These are phyloP conservation scores for Ustilago trichophora DNA, from an alignment of 1,284 basidiomycete genomes.

Conservation along the genomic window DNA sequence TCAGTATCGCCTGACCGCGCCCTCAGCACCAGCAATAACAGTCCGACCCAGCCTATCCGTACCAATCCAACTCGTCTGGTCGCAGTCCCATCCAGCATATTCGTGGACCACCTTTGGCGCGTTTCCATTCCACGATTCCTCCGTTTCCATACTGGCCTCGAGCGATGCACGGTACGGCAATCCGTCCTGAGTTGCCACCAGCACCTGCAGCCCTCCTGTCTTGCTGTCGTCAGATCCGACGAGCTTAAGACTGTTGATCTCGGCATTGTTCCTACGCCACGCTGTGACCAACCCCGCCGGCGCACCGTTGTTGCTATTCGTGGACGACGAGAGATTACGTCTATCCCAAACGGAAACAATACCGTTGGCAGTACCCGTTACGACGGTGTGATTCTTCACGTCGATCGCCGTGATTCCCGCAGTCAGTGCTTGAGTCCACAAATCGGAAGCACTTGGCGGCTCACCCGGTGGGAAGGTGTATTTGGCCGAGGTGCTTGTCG, in stretches of 20 bases:
- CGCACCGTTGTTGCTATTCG: background rate
- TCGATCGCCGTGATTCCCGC: slow-evolving; percentile 48
- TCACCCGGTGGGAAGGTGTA: slow-evolving; percentile 50
- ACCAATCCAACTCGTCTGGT: slow-evolving; percentile 35
- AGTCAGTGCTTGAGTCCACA: slow-evolving; percentile 71
- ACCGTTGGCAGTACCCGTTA: slow-evolving; percentile 75
- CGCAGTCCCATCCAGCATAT: slow-evolving; percentile 56
- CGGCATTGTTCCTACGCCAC: slow-evolving; percentile 36
- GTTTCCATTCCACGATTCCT: background rate
- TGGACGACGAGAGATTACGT: slow-evolving; percentile 66
- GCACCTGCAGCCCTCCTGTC: slow-evolving; percentile 8
- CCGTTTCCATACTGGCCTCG: background rate
- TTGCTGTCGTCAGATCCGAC: background rate
- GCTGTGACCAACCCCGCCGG: slow-evolving; percentile 20
- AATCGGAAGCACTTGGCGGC: slow-evolving; percentile 68
- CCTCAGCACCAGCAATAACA: slow-evolving; percentile 50
- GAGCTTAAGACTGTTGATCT: slow-evolving; percentile 11
- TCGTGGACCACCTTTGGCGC: slow-evolving; percentile 32
- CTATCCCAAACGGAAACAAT: slow-evolving; percentile 73
- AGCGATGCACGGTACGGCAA: slow-evolving; percentile 43
- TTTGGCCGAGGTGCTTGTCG: slow-evolving; percentile 69
- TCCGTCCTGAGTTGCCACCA: slow-evolving; percentile 53
- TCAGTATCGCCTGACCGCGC: slow-evolving; percentile 25
- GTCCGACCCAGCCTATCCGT: slow-evolving; percentile 14
- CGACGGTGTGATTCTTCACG: slow-evolving; percentile 69